Base-by-base conservation (phyloP, 1,284 basidiomycete genomes). In the Neotropicomus parvogracilis region DNA sequence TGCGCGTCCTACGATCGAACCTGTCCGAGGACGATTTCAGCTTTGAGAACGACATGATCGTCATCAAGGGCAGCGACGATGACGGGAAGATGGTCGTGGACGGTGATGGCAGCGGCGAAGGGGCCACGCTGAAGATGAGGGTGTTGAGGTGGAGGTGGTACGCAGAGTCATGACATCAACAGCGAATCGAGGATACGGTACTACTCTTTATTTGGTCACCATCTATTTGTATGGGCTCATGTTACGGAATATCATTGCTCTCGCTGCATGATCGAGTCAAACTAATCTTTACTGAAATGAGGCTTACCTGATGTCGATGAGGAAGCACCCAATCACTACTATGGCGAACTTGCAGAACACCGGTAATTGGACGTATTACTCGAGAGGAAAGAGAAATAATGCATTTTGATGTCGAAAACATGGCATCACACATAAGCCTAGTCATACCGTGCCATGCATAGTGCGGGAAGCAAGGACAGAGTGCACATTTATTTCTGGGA, bases 81-180 rank as follows among this genome's bases (percentile, higher is more conserved):
- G 50, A 50, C 12, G 38, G 34, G 2, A 29, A 36, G 4, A 62
- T 62, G 53, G 40, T 16, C 1, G 40, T 60, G 0, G 59, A 62
- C 16, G 50, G 34, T 11, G 50, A 46, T 3, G 21, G 12, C 2
- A 19, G 14, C 9, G 16, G 16, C 9, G 14, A 27, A 4, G 29
- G 28, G 13, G 29, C 45, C 16, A 32, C 38, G 12, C 24, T 66
- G 17, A 38, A 45, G 34, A 47, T 66, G 40, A 50, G 52, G 47
- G 64, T 65, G 44, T 39, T 60, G 32, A 52, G 61, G 37, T 63
- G 61, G 64, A 37, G 59, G 28, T 63, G 64, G 61, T 42, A 55
- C 36, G n/a, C 17, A 6, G 36, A 16, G n/a, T n/a, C 38, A 7
- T 54, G 49, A 53, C 35, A 32, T 20, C n/a, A 19, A 21, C 4